Conservation (phyloP, 805 yeast species). For the Pichia sporocuriosa region DNA sequence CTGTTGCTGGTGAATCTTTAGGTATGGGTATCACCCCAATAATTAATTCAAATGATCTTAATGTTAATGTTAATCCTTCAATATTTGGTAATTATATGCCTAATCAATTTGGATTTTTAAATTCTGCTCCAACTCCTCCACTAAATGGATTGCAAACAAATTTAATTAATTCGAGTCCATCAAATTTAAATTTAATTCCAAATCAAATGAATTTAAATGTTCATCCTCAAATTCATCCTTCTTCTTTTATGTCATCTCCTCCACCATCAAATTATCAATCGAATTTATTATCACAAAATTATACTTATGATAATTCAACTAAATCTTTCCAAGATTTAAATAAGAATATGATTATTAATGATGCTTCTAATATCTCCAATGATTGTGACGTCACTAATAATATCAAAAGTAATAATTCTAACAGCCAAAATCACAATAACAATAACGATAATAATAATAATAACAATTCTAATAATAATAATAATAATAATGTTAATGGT, state of each 20-base stretch:
- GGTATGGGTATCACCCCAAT: conserved; percentile 22
- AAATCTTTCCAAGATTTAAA: neutral
- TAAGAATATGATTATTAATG: conserved; percentile 1
- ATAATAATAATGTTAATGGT: neutral
- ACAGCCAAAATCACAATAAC: conserved; percentile 5
- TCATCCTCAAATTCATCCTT: neutral
- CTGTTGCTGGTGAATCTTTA: conserved; percentile 25
- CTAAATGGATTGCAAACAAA: conserved; percentile 1
- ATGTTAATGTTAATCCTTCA: neutral
- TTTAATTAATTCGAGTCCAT: conserved; percentile 3
- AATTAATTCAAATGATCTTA: neutral
- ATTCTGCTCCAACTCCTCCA: conserved; percentile 2
- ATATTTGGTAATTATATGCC: conserved; percentile 8
- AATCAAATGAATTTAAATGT: conserved; percentile 1
- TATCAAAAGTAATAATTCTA: too few relatives aligned
- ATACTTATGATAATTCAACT: neutral
- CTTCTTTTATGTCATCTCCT: conserved; percentile 1
- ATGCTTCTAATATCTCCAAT: too few relatives aligned
- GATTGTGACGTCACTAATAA: too few relatives aligned
- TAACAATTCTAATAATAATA: neutral
- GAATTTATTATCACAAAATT: conserved; percentile 3
- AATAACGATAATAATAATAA: neutral
- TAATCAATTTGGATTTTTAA: conserved; percentile 8
- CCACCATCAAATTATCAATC: neutral
- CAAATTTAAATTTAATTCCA: conserved; percentile 5